Evolutionary conservation across 768 basidiomycete species (phyloP).

Genomic region (Russula earlei): DNA sequence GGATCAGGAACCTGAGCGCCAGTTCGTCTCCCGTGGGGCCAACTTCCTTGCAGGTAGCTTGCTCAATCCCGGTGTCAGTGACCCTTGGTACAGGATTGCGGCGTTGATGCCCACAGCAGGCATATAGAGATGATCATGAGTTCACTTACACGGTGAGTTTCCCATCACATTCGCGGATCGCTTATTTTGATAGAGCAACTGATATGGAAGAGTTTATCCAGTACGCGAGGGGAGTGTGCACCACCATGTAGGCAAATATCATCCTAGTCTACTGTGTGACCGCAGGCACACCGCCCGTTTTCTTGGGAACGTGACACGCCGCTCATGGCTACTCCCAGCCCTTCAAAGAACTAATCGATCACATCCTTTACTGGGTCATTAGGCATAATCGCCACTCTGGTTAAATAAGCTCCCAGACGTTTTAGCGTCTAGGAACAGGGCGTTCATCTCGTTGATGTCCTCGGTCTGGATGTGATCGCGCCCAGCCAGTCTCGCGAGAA

Average conservation of each 20-base stretch:
- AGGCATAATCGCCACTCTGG: background rate
- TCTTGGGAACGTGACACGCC: background rate
- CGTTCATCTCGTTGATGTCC: slow-evolving; percentile 89
- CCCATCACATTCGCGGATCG: slow-evolving; percentile 94
- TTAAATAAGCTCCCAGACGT: slow-evolving; percentile 32
- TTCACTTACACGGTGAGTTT: slow-evolving; percentile 76
- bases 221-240: slow-evolving; percentile 80
- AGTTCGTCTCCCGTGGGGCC: slow-evolving; percentile 79
- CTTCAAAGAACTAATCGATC: background rate
- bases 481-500: slow-evolving; percentile 70
- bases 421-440: slow-evolving; percentile 92
- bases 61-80: slow-evolving; percentile 77
- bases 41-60: slow-evolving; percentile 86
- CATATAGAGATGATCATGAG: slow-evolving; percentile 99
- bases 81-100: slow-evolving; percentile 67
- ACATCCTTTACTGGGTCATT: background rate
- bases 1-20: slow-evolving; percentile 88
- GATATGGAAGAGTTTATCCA: slow-evolving; percentile 81
- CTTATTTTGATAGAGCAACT: slow-evolving; percentile 88
- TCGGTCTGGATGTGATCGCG: slow-evolving; percentile 75
- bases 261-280: slow-evolving; percentile 2
- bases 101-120: slow-evolving; percentile 73
- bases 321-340: background rate
- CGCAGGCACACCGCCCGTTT: background rate
- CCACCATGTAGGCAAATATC: slow-evolving; percentile 35